Percentiles rank a stretch among this genome's conserved stretches.
Conservation (phyloP, 208 protist species). For the Crithidia brevicula region DNA sequence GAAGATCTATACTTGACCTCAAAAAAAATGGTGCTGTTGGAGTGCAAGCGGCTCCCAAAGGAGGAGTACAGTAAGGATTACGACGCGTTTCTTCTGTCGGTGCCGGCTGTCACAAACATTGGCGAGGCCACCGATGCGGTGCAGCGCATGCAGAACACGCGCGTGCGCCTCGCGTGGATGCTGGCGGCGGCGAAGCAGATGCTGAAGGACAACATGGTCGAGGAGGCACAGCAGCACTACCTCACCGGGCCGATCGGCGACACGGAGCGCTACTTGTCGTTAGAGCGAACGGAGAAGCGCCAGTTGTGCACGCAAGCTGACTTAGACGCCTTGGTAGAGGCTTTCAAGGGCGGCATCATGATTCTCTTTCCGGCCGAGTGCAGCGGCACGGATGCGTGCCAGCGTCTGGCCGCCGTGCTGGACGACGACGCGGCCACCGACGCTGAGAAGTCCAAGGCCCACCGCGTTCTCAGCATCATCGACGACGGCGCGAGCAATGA, state of each 20-base stretch:
- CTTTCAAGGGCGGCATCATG: constrained; percentile 85
- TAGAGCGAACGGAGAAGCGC: constrained; percentile 70
- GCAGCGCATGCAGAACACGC: constrained; percentile 86
- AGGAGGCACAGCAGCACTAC: constrained; percentile 67
- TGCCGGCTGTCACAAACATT: constrained; percentile 66
- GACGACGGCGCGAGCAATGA: constrained; percentile 88
- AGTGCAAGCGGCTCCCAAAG: constrained; percentile 90
- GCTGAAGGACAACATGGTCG: constrained; percentile 71
- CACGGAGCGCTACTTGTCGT: constrained; percentile 76
- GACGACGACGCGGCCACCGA: constrained; percentile 67
- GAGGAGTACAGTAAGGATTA: constrained; percentile 93
- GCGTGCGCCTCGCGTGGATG: constrained; percentile 89
- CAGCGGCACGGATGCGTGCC: constrained; percentile 73
- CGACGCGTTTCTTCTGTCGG: constrained; percentile 74
- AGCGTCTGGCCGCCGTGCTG: constrained; percentile 65
- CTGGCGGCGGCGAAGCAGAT: constrained; percentile 80
- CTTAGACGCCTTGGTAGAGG: constrained; percentile 61
- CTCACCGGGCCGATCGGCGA: constrained; percentile 71
- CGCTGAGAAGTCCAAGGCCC: constrained; percentile 71
- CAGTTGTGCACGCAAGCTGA: constrained; percentile 66
- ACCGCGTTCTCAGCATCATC: constrained; percentile 82
- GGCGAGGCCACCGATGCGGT: constrained; percentile 77
- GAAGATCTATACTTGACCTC: no score
- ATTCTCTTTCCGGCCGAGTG: constrained; percentile 90
- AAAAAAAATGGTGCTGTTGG: constrained; percentile 82